These are phyloP conservation scores for Meira nashicola DNA, from an alignment of 1,284 basidiomycete genomes.

Conservation along the genomic window DNA sequence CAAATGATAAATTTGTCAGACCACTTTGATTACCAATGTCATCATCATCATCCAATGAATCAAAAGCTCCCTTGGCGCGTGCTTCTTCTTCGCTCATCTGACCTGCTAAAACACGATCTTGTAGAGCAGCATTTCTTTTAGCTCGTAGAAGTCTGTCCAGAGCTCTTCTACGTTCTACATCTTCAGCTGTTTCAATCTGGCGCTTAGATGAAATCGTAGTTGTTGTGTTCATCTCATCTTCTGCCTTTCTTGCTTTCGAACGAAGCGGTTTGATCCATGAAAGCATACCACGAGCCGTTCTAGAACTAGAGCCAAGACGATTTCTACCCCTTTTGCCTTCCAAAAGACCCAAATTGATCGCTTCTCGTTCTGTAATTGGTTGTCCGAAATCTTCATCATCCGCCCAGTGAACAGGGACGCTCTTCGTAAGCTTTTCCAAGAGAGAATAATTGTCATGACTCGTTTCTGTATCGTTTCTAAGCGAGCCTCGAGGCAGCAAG, in stretches of 20 bases:
- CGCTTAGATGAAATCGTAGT: not conserved
- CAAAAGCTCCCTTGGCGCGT: conserved; percentile 12
- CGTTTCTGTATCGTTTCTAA: conserved; percentile 31
- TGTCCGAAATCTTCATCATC: conserved; percentile 46
- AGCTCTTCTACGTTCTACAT: conserved; percentile 22
- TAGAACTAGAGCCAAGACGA: no score
- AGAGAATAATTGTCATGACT: conserved; percentile 33
- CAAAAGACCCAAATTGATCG: conserved; percentile 31
- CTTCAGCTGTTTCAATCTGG: conserved; percentile 26
- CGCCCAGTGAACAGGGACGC: conserved; percentile 38
- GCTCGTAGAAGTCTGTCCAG: conserved; percentile 27
- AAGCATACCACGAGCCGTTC: not conserved
- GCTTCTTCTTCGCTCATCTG: not conserved
- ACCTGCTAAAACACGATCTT: conserved; percentile 15
- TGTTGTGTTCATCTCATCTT: no score
- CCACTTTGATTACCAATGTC: not conserved
- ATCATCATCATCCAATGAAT: not conserved
- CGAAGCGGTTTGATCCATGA: conserved; percentile 6
- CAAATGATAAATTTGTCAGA: conserved; percentile 11
- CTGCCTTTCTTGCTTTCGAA: not conserved
- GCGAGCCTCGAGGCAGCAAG: conserved; percentile 21
- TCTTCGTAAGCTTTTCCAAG: conserved; percentile 26
- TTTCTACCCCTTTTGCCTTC: not conserved
- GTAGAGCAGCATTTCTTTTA: conserved; percentile 24
- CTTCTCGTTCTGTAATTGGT: conserved; percentile 39